These are phyloP conservation scores for Acarospora socialis DNA, from an alignment of 2,329 filamentous ascomycete genomes.

Conservation along the genomic window DNA sequence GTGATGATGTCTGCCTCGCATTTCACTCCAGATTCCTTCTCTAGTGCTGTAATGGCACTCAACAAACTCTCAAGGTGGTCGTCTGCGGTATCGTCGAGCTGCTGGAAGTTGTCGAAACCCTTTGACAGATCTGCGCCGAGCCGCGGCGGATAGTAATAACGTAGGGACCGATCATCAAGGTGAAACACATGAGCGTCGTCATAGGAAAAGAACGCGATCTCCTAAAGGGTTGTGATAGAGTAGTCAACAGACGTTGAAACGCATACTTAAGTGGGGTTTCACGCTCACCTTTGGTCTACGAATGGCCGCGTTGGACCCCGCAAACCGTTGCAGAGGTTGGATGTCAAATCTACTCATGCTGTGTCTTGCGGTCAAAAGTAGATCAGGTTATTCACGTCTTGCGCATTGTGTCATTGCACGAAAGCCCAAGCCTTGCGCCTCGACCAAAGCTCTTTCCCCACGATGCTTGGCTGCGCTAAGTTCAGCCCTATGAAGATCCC, in stretches of 20 bases:
- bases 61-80: slow-evolving; percentile 79
- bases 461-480: too few species aligned
- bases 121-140: slow-evolving; percentile 59
- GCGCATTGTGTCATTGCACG: too few species aligned
- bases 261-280: slow-evolving; percentile 1
- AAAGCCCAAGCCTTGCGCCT: too few species aligned
- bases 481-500: too few species aligned
- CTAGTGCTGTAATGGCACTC: slow-evolving; percentile 57
- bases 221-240: slow-evolving; percentile 34
- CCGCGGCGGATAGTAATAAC: slow-evolving; percentile 72
- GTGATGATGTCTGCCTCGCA: slow-evolving; percentile 71
- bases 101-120: slow-evolving; percentile 70
- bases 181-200: slow-evolving; percentile 67
- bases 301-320: slow-evolving; percentile 53
- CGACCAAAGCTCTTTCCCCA: too few species aligned
- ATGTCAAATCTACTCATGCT: slow-evolving; percentile 39
- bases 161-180: slow-evolving; percentile 63
- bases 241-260: slow-evolving; percentile 1
- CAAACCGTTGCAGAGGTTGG: slow-evolving; percentile 56
- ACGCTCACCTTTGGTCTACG: slow-evolving; percentile 54
- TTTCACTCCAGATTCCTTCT: slow-evolving; percentile 51
- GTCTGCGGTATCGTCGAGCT: slow-evolving; percentile 68
- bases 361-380: too few species aligned
- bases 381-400: too few species aligned
- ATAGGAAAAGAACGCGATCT: slow-evolving; percentile 89